These are phyloP conservation scores for Oryza australiensis DNA, from an alignment of 176 grass and related monocot genomes.

Conservation along the genomic window DNA sequence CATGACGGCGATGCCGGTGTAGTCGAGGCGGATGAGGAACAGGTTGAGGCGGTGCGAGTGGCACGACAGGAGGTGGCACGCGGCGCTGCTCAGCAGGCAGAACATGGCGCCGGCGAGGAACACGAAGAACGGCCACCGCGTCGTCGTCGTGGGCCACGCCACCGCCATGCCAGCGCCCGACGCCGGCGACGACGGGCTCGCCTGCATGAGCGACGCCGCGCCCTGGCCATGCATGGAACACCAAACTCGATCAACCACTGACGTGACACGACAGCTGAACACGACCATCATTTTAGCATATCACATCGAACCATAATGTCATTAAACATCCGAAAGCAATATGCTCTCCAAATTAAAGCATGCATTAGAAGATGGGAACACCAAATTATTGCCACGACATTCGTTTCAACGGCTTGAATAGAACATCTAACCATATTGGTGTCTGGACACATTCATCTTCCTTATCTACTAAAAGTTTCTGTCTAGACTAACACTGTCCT, in stretches of 20 bases:
- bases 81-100: slow-evolving; percentile 84
- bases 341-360: background rate
- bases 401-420: background rate
- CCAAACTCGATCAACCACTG: background rate
- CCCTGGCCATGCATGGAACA: slow-evolving; percentile 37
- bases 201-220: slow-evolving; percentile 56
- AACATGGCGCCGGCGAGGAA: slow-evolving; percentile 91
- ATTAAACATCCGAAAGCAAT: slow-evolving; percentile 19
- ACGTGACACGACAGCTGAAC: background rate
- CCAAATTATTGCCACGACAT: background rate
- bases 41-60: slow-evolving; percentile 81
- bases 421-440: background rate
- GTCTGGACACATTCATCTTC: background rate
- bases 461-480: background rate
- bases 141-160: slow-evolving; percentile 26
- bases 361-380: background rate
- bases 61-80: slow-evolving; percentile 87
- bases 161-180: background rate
- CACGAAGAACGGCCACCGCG: slow-evolving; percentile 87
- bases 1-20: slow-evolving; percentile 83
- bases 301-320: background rate
- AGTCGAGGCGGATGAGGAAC: slow-evolving; percentile 86
- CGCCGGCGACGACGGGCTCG: slow-evolving; percentile 26
- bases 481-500: background rate
- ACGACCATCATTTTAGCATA: background rate